Evolutionary conservation across 2,329 filamentous ascomycete species (phyloP), one percentile per base, ranked within the genome.

Genomic region (Corinectria fuckeliana): DNA sequence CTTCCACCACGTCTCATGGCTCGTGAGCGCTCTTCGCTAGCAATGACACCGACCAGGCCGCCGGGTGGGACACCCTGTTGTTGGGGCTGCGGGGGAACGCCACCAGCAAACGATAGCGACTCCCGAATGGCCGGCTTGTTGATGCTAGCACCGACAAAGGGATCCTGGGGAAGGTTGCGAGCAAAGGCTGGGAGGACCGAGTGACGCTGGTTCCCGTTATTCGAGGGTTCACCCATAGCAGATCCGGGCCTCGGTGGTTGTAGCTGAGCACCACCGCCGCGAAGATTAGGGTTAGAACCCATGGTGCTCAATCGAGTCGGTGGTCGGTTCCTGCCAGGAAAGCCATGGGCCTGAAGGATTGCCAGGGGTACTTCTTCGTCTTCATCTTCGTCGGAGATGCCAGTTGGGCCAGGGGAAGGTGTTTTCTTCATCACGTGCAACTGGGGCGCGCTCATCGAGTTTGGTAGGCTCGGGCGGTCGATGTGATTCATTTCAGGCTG

Each of bases 291-390:
- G 72, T 90, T 91, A 13, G 91, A 91, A 62, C 83, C 85, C 71
- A 87, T 85, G 56, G 80, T 84, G 63, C 79, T 84, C 23, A 92
- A 80, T 42, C 86, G 85, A 23, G 85, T 88, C 1, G 92, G 92
- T 13, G 92, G 90, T 16, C 91, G 86, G 68, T 87, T 89, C 76
- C 88, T 92, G 75, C 83, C 88, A 0, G 93, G 93, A 70, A 97
- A 97, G 2, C 93, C 93, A 73, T 97, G 92, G 2, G 93, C 93
- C 54, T 92, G 91, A 18, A 97, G 80, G 66, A 97, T 95, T 11
- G 89, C 93, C 38, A 97, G 80, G 0, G 93, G 93, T 11, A 96
- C 85, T 69, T 97, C 93, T 58, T 97, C 93, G 67, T 97, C 93
- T 49, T 96, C 93, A 67, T 97, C 93, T 57, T 93, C 91, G 34